phyloP scores from a whole-genome alignment of 2,329 filamentous ascomycete genomes.

The Talaromyces piceae region DNA sequence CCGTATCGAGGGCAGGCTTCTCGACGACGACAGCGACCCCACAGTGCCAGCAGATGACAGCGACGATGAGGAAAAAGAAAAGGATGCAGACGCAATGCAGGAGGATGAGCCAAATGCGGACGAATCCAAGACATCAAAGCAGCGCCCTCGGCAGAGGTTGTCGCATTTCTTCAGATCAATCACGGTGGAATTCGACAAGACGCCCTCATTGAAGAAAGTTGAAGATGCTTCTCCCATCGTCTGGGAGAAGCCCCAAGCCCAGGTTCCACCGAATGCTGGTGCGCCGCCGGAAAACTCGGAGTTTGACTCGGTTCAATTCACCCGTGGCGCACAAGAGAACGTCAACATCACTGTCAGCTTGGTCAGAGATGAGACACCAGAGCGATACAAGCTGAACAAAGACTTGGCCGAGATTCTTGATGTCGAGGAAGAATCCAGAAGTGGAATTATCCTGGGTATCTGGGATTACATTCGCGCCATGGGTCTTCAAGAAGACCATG shows the following conservation, averaged over 20 bases:
- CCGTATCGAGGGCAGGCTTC: conserved; percentile 79
- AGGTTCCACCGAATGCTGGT: conserved; percentile 41
- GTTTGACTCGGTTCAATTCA: conserved; percentile 87
- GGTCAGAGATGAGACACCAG: conserved; percentile 72
- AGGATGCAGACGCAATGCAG: conserved; percentile 50
- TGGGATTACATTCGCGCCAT: conserved; percentile 92
- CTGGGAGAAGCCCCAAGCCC: conserved; percentile 76
- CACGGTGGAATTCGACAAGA: conserved; percentile 45
- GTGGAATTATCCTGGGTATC: conserved; percentile 80
- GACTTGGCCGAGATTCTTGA: conserved; percentile 78
- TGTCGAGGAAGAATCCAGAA: conserved; percentile 75
- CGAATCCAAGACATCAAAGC: conserved; percentile 21
- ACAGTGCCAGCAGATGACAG: conserved; percentile 46
- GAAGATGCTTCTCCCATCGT: conserved; percentile 52
- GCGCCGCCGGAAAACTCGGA: conserved; percentile 60
- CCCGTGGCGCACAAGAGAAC: conserved; percentile 86
- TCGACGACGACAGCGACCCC: conserved; percentile 60
- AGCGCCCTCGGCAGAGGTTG: conserved; percentile 33
- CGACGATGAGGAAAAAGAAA: conserved; percentile 36
- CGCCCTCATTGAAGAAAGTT: conserved; percentile 26
- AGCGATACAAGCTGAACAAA: conserved; percentile 72
- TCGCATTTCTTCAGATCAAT: conserved; percentile 47
- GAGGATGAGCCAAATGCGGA: conserved; percentile 42
- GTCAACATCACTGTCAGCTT: conserved; percentile 85
- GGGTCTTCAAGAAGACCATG: conserved; percentile 86